phyloP scores from a whole-genome alignment of 352 stramenopile genomes.

The Globisporangium camurandrum region DNA sequence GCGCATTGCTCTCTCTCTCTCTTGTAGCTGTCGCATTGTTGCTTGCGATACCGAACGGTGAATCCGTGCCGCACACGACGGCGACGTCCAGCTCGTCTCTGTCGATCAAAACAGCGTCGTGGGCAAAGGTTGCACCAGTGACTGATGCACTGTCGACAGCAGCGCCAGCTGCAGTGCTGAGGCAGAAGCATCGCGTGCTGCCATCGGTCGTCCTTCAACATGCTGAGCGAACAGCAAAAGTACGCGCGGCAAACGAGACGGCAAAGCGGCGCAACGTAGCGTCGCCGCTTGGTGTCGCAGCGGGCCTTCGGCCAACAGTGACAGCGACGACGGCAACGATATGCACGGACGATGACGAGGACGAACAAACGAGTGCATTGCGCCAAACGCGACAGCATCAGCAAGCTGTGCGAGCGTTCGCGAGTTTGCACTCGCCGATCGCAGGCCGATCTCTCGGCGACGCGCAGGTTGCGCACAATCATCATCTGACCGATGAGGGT shows the following conservation, averaged over 20 bases:
- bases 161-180: background rate
- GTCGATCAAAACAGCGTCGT: conserved; percentile 6
- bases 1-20: background rate
- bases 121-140: background rate
- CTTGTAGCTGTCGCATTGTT: background rate
- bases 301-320: background rate
- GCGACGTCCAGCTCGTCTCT: background rate
- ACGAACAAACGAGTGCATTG: conserved; percentile 2
- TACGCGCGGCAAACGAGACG: conserved; percentile 6
- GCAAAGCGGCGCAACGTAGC: background rate
- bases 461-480: background rate
- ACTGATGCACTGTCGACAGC: background rate
- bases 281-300: conserved; percentile 1
- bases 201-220: conserved; percentile 1
- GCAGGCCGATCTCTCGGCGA: conserved; percentile 20
- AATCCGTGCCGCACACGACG: background rate
- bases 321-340: background rate
- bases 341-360: background rate
- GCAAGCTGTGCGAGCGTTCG: conserved; percentile 23
- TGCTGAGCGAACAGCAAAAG: background rate
- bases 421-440: conserved; percentile 22
- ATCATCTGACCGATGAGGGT: too few species aligned
- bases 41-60: background rate
- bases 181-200: background rate
- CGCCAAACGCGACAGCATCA: conserved; percentile 23